These are phyloP conservation scores for Fusarium poae DNA, from an alignment of 2,329 filamentous ascomycete species.

Conservation along the genomic window DNA sequence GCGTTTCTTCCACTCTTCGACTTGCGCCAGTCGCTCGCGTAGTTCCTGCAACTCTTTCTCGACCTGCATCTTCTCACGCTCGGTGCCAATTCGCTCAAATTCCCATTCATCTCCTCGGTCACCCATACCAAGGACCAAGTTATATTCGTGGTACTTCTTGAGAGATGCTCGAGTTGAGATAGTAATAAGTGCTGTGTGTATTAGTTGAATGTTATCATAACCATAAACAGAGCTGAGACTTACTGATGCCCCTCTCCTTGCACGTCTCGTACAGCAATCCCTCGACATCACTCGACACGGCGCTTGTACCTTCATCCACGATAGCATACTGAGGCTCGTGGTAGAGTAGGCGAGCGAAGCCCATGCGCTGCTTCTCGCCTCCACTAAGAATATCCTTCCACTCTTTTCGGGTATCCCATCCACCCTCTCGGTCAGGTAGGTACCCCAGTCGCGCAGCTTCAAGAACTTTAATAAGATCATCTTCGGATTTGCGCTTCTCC, in stretches of 20 bases:
- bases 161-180: constrained; percentile 94
- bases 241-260: constrained; percentile 93
- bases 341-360: constrained; percentile 89
- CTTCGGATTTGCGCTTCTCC: constrained; percentile 80
- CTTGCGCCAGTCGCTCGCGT: constrained; percentile 81
- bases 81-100: constrained; percentile 92
- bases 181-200: constrained; percentile 80
- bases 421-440: constrained; percentile 89
- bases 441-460: constrained; percentile 90
- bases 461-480: constrained; percentile 81
- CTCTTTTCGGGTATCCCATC: constrained; percentile 96
- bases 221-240: constrained; percentile 55
- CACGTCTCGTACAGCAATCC: constrained; percentile 92
- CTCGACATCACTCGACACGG: constrained; percentile 94
- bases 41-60: constrained; percentile 92
- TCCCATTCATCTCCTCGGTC: constrained; percentile 89
- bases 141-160: constrained; percentile 95
- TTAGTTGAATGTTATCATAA: constrained; percentile 37
- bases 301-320: constrained; percentile 94
- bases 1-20: constrained; percentile 85
- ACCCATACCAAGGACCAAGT: constrained; percentile 85
- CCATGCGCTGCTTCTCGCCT: constrained; percentile 97
- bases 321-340: constrained; percentile 96
- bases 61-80: constrained; percentile 91
- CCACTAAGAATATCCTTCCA: constrained; percentile 99